phyloP scores from a whole-genome alignment of 495 filamentous ascomycete species.

The Xylaria acuta region DNA sequence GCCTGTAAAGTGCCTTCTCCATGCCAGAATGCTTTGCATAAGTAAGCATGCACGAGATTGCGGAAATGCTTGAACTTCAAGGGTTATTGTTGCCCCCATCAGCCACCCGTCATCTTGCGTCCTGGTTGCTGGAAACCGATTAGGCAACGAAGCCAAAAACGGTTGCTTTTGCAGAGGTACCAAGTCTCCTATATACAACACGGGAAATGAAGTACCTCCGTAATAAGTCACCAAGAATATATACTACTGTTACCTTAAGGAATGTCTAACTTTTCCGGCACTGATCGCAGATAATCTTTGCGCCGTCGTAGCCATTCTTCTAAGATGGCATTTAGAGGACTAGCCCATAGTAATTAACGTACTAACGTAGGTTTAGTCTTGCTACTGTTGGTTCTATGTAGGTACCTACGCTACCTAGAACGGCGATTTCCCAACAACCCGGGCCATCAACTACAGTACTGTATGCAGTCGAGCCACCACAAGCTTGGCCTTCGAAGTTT shows the following conservation, averaged over 20 bases:
- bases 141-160: not conserved
- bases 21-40: slow-evolving; percentile 9
- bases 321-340: not conserved
- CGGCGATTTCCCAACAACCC: not conserved
- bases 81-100: not conserved
- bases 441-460: not conserved
- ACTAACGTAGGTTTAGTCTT: not conserved
- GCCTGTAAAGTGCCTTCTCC: not conserved
- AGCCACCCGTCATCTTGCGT: not conserved
- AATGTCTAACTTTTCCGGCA: not conserved
- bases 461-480: not conserved
- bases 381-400: not conserved
- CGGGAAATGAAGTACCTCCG: not conserved
- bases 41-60: slow-evolving; percentile 1
- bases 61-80: not conserved
- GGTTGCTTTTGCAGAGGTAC: not conserved
- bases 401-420: not conserved
- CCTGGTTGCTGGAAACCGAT: not conserved
- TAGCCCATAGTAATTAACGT: not conserved
- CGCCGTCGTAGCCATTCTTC: too few relatives aligned
- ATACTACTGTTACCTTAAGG: not conserved
- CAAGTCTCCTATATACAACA: not conserved
- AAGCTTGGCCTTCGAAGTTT: slow-evolving; percentile 5
- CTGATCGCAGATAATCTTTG: not conserved
- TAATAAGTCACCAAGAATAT: not conserved